Evolutionary conservation across 305 asterid species (phyloP), one percentile per base, ranked within the genome.

Genomic region (Fraxinus angustifolia): DNA sequence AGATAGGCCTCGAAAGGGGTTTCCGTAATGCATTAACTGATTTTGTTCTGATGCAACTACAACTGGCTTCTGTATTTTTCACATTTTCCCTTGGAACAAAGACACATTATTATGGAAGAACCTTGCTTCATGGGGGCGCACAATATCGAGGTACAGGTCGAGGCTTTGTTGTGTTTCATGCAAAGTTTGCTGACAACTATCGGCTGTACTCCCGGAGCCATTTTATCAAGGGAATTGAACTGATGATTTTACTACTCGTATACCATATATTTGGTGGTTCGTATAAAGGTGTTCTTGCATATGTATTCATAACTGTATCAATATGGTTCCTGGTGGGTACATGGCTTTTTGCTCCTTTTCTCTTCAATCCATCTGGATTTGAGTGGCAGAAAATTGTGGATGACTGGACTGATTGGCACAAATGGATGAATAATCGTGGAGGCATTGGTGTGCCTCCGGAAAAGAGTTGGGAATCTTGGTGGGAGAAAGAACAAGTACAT

Each of bases 381-480:
- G 98, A 94, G 79, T 95, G 99, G 99, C 99, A 95, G 78, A 95
- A 95, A 82, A 92, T 96, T 76, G 86, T 94, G 84, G 99, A 96
- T 82, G 99, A 96, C 71, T 96, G 98, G 98, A 84, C 93, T 4
- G 99, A 96, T 81, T 96, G 99, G 99, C 91, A 84, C 77, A 96
- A 94, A 81, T 96, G 99, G 99, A 96, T 96, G 90, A 80, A 87
- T 83, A 96, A 90, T 83, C 93, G 86, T 2, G 99, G 99, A 62
- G 98, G 99, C 53, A 94, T 96, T 76, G 99, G 99, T 28, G 99
- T 96, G 76, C 87, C 94, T 60, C 92, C 97, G 1, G 92, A 91
- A 19, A 96, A 91, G 85, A 96, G 99, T 83, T 96, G 99, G 99
- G 98, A 96, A 84, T 96, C 99, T 77, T 96, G 98, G 99, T 96